These are phyloP conservation scores for Colletotrichum destructivum DNA, from an alignment of 2,329 filamentous ascomycete species.

Conservation along the genomic window DNA sequence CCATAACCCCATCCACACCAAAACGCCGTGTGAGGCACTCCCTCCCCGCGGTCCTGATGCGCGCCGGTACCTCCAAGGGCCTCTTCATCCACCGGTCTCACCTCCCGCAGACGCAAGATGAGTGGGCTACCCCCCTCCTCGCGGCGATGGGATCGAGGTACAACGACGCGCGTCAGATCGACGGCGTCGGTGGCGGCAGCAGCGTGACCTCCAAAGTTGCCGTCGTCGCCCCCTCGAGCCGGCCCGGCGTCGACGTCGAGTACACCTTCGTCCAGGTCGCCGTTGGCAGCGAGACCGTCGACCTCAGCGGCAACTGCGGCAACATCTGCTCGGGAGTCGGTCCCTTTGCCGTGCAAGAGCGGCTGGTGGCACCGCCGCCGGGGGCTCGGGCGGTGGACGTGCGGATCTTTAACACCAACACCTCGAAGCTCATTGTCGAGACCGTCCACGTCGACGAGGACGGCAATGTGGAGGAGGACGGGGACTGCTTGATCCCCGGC, in stretches of 20 bases:
- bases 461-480: constrained; percentile 62
- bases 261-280: constrained; percentile 76
- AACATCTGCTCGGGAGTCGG: constrained; percentile 75
- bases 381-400: constrained; percentile 42
- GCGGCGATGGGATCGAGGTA: constrained; percentile 69
- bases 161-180: constrained; percentile 70
- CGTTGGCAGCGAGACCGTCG: constrained; percentile 68
- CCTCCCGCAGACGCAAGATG: constrained; percentile 61
- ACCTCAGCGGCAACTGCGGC: constrained; percentile 74
- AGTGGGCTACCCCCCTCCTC: constrained; percentile 69
- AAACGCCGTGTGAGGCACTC: constrained; percentile 41
- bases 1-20: constrained; percentile 10
- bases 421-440: constrained; percentile 67
- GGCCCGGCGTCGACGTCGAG: constrained; percentile 67
- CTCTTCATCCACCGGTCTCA: constrained; percentile 70
- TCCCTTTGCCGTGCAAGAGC: constrained; percentile 70
- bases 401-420: constrained; percentile 75
- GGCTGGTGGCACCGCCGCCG: constrained; percentile 52
- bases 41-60: constrained; percentile 70
- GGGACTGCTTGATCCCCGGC: constrained; percentile 71
- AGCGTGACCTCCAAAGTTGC: constrained; percentile 74
- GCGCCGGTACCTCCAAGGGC: constrained; percentile 75
- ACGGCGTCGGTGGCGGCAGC: constrained; percentile 74
- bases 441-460: constrained; percentile 65
- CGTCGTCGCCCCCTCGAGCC: constrained; percentile 63